These are phyloP conservation scores for Penicillium daleae DNA, from an alignment of 495 filamentous ascomycete genomes.

Conservation along the genomic window DNA sequence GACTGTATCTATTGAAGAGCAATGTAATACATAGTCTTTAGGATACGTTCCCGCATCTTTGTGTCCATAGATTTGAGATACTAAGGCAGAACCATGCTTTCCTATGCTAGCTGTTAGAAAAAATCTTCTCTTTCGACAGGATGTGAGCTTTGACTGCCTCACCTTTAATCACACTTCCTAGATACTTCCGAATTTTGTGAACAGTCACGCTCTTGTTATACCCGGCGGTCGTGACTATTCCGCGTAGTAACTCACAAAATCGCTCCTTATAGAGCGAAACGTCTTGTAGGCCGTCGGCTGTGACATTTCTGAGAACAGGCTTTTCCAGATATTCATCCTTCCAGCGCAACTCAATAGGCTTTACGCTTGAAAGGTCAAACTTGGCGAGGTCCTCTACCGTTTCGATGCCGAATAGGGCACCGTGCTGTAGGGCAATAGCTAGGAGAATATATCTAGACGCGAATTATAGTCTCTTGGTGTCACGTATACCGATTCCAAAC, in stretches of 20 bases:
- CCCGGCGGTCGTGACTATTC: slow-evolving; percentile 17
- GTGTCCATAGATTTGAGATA: slow-evolving; percentile 31
- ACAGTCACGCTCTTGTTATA: slow-evolving; percentile 17
- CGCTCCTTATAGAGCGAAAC: slow-evolving; percentile 16
- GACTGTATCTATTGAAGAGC: slow-evolving; percentile 26
- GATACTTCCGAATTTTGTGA: slow-evolving; percentile 21
- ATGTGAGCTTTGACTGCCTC: neutral
- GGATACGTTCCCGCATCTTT: slow-evolving; percentile 26
- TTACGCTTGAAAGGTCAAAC: neutral
- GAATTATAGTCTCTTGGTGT: slow-evolving; percentile 25
- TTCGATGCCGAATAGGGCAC: slow-evolving; percentile 25
- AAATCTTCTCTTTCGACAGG: neutral
- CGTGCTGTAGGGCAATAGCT: slow-evolving; percentile 19
- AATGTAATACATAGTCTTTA: slow-evolving; percentile 25
- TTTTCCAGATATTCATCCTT: slow-evolving; percentile 26
- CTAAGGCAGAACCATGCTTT: slow-evolving; percentile 27
- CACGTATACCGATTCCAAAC: slow-evolving; percentile 28
- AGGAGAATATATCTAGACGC: slow-evolving; percentile 22
- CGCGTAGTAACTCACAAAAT: slow-evolving; percentile 20
- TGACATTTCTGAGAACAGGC: slow-evolving; percentile 29
- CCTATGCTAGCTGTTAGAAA: slow-evolving; percentile 8
- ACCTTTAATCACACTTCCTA: slow-evolving; percentile 24
- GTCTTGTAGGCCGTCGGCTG: slow-evolving; percentile 25
- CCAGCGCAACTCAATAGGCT: slow-evolving; percentile 14
- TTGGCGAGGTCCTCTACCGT: slow-evolving; percentile 20